Evolutionary conservation across 805 yeast genomes (phyloP).

Genomic region (Danielozyma ontarioensis): DNA sequence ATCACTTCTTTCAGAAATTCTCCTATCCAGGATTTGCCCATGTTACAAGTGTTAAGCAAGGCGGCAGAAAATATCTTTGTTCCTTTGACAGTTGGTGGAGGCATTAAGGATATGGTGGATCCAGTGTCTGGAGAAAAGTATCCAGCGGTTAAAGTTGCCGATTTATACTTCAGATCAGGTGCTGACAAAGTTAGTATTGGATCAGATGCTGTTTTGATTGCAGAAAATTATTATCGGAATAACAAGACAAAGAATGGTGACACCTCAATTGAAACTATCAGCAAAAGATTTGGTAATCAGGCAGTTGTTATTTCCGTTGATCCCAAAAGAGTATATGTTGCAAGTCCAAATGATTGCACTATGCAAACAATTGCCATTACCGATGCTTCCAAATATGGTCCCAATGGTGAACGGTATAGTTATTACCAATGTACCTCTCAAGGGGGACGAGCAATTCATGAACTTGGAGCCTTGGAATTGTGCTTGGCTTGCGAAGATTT

Average conservation of each 20-base stretch:
- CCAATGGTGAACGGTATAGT: slow-evolving; percentile 82
- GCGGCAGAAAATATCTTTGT: slow-evolving; percentile 92
- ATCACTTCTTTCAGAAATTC: slow-evolving; percentile 95
- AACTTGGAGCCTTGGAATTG: slow-evolving; percentile 86
- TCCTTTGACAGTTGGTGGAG: slow-evolving; percentile 98
- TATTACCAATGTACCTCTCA: slow-evolving; percentile 95
- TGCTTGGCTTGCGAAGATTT: slow-evolving; percentile 83
- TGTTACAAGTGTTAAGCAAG: slow-evolving; percentile 79
- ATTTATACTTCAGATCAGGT: slow-evolving; percentile 88
- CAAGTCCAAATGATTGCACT: slow-evolving; percentile 50
- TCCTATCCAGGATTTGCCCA: slow-evolving; percentile 89
- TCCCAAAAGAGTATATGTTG: slow-evolving; percentile 84
- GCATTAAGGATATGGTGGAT: slow-evolving; percentile 85
- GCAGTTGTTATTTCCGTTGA: slow-evolving; percentile 99
- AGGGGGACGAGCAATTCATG: slow-evolving; percentile 88
- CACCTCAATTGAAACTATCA: slow-evolving; percentile 90
- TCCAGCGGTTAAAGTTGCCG: slow-evolving; percentile 88
- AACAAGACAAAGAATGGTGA: slow-evolving; percentile 61
- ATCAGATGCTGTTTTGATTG: slow-evolving; percentile 92
- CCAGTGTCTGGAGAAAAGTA: slow-evolving; percentile 69
- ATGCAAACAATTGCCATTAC: slow-evolving; percentile 62
- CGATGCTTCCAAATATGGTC: slow-evolving; percentile 52
- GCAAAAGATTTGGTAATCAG: slow-evolving; percentile 88
- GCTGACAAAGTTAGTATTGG: slow-evolving; percentile 98
- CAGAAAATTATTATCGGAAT: slow-evolving; percentile 67